Base-by-base conservation (phyloP, 2,329 filamentous ascomycete genomes). In the Harringtonia aguacate region DNA sequence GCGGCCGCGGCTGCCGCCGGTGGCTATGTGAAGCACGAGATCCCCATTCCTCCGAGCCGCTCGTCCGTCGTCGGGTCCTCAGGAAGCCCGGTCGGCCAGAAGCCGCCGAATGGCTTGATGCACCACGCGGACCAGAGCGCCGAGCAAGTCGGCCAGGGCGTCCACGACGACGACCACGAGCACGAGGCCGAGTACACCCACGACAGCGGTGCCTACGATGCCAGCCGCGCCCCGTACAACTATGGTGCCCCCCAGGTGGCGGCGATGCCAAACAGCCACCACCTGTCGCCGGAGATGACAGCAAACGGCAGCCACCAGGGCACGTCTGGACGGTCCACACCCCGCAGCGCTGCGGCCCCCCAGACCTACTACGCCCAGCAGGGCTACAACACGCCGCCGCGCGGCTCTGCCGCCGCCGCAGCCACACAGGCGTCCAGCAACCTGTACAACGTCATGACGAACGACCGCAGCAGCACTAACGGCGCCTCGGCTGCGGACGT, bases 361-460 rank as follows among this genome's bases (percentile, higher is more conserved):
- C 82, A 85, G 52, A 69, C 79, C 3, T 86, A 88, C 61, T 95
- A 94, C 64, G 62, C 74, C 7, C 75, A 75, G 48, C 70, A 72
- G 59, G 81, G 81, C 22, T 94, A 94, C 65, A 83, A 71, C 59
- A 89, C 86, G 1, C 84, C 89, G 39, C 87, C 88, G 20, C 81
- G 87, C 70, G 75, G 9, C 3, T 68, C 72, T 46, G 67, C 69
- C 2, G 38, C 47, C 17, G 36, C 49, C 1, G 46, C 49, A 3
- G 47, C 50, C 1, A 47, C 50, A 5, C 71, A 79, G 47, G 74
- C 83, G 4, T 81, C 85, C 1, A 89, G 86, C 68, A 94, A 80
- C 58, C 69, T 95, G 41, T 94, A 94, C 71, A 94, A 81, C 61
- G 83, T 94, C 50, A 88, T 94, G 67, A 89, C 83, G 60, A 87